Base-by-base conservation (phyloP, 2,329 filamentous ascomycete species). In the Penicillium crustosum region DNA sequence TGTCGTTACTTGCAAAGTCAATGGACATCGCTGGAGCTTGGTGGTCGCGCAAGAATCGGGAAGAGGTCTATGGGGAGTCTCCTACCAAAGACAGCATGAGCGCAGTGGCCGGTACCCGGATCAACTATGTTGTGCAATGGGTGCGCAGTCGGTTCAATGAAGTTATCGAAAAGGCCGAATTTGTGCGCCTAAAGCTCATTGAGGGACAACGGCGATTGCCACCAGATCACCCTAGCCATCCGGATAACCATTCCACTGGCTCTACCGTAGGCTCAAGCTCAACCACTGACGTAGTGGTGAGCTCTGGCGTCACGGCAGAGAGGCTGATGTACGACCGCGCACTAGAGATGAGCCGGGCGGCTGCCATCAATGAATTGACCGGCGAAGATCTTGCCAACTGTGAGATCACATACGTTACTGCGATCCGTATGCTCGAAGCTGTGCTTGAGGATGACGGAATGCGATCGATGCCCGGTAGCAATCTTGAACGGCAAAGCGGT, bases 271-370 rank as follows among this genome's bases (percentile, higher is more conserved):
- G 81, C 3, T 79, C 86, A 55, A 83, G 82, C n/a, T 83, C 86
- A 4, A 87, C 88, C 17, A 83, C 86, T 2, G 91, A 94, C 52
- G 91, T 97, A 27, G 85, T 89, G 48, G 82, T 99, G 27, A 96
- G 90, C 15, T 86, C 90, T 2, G 94, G 93, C 1, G 87, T 97
- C 55, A 97, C 92, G 23, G 94, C 94, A 0, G 94, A 97, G 78
- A 96, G 93, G 76, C 81, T 99, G 45, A 97, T 99, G 92, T 99
- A 97, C 72, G 94, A 99, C 67, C 90, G 94, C 47, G 94, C 94
- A 0, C 80, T 97, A 23, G 94, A 99, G 73, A 97, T 99, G 94
- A 97, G 92, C 73, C 87, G 92, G 52, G 87, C 90, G 4, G 93
- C 94, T 8, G 94, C 94, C 8, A 94, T 97, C 70, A 95, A 96